phyloP scores from a whole-genome alignment of 1,139 yeast genomes.

The Kurtzmaniella natalensis region DNA sequence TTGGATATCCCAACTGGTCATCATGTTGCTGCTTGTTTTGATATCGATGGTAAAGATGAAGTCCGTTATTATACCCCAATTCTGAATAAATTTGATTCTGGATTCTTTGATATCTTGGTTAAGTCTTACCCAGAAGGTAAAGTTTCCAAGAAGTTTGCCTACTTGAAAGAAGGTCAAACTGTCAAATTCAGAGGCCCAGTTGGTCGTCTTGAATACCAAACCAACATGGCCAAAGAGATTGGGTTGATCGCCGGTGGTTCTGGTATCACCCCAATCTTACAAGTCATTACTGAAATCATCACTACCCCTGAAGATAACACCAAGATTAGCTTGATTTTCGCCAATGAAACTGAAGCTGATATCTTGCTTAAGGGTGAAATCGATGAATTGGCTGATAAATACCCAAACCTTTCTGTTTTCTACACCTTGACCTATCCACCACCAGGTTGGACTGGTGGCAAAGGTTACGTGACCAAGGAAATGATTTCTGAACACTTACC shows the following conservation, averaged over 20 bases:
- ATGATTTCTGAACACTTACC: slow-evolving; percentile 53
- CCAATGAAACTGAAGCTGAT: slow-evolving; percentile 70
- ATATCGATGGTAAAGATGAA: slow-evolving; percentile 55
- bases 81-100: slow-evolving; percentile 62
- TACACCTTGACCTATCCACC: slow-evolving; percentile 35
- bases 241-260: slow-evolving; percentile 81
- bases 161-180: slow-evolving; percentile 57
- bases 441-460: slow-evolving; percentile 49
- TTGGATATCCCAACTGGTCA: slow-evolving; percentile 70
- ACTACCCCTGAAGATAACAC: slow-evolving; percentile 66
- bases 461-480: slow-evolving; percentile 58
- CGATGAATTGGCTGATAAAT: slow-evolving; percentile 59
- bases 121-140: slow-evolving; percentile 68
- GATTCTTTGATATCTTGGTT: slow-evolving; percentile 70
- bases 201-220: slow-evolving; percentile 59
- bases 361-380: slow-evolving; percentile 65
- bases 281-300: slow-evolving; percentile 58
- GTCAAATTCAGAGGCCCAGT: slow-evolving; percentile 76
- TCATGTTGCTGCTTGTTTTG: slow-evolving; percentile 60
- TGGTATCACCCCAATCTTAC: slow-evolving; percentile 76
- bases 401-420: slow-evolving; percentile 54
- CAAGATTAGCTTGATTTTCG: slow-evolving; percentile 56
- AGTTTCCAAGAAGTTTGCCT: slow-evolving; percentile 63
- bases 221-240: slow-evolving; percentile 58
- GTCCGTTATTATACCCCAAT: slow-evolving; percentile 74